Evolutionary conservation across 2,329 filamentous ascomycete species (phyloP).

Genomic region (Leptographium procerum): DNA sequence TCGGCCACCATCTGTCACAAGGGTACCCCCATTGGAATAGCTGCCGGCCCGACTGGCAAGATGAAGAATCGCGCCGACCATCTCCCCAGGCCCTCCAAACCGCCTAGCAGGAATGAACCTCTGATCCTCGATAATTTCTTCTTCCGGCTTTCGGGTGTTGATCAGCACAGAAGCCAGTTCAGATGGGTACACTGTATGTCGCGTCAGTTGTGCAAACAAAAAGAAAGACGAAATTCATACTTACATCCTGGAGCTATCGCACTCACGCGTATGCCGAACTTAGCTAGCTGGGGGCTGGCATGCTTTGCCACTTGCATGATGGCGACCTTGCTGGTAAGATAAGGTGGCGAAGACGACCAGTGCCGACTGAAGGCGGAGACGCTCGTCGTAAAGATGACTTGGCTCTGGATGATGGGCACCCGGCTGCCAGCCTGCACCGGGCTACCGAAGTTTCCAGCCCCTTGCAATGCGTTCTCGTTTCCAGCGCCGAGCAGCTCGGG

Average conservation of each 20-base stretch:
- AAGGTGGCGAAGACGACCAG: neutral
- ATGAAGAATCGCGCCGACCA: neutral
- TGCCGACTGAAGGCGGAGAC: neutral
- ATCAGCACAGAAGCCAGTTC: neutral
- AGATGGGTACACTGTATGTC: neutral
- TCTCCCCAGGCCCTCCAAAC: neutral
- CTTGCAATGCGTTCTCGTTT: neutral
- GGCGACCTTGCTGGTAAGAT: neutral
- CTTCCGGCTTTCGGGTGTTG: too few species aligned
- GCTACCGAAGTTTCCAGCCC: neutral
- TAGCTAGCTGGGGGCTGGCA: neutral
- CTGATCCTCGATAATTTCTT: too few species aligned
- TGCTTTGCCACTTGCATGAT: neutral
- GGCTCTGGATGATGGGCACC: neutral
- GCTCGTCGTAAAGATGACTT: neutral
- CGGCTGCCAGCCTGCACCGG: too few species aligned
- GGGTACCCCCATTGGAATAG: neutral
- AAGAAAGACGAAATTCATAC: neutral
- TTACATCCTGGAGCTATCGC: neutral
- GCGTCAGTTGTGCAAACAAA: neutral
- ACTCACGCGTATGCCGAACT: neutral
- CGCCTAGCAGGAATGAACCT: too few species aligned
- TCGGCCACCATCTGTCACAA: neutral
- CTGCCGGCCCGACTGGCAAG: neutral
- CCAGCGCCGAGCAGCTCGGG: neutral